Conservation (phyloP, 2,329 filamentous ascomycete species). For the Coniochaeta ligniaria region DNA sequence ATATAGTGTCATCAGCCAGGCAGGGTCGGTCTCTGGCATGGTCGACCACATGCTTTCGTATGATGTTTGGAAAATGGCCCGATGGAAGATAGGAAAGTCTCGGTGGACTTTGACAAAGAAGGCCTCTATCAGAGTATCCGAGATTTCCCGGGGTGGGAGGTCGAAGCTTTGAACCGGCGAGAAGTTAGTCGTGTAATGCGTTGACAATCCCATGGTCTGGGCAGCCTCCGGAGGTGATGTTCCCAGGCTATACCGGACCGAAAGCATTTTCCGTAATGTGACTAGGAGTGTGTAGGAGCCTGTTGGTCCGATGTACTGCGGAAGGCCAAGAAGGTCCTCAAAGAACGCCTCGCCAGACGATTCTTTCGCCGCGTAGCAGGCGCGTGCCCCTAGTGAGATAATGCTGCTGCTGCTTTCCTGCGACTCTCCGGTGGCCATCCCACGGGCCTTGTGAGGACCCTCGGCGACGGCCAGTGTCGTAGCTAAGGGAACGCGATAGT, state of each 20-base stretch:
- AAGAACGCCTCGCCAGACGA: conserved; percentile 6
- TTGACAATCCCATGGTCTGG: conserved; percentile 6
- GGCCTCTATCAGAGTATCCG: conserved; percentile 9
- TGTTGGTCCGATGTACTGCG: conserved; percentile 10
- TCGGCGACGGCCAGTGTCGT: background rate
- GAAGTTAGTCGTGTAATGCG: background rate
- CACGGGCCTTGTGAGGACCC: background rate
- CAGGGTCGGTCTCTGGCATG: conserved; percentile 7
- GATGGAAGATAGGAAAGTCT: conserved; percentile 12
- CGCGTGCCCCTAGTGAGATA: background rate
- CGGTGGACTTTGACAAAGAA: conserved; percentile 11
- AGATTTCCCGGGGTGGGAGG: conserved; percentile 11
- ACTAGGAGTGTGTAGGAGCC: conserved; percentile 10
- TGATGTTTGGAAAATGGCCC: conserved; percentile 9
- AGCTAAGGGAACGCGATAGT: background rate
- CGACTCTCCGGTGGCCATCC: no score
- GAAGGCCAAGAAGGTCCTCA: conserved; percentile 7
- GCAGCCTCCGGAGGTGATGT: conserved; percentile 2
- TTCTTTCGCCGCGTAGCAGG: background rate
- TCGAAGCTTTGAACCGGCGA: background rate
- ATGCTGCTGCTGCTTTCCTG: no score
- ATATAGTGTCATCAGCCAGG: conserved; percentile 12
- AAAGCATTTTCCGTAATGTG: conserved; percentile 9
- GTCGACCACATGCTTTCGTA: conserved; percentile 10
- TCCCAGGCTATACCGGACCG: background rate